Conservation (phyloP, 257 asterid species). For the Solanum gandarillasii region DNA sequence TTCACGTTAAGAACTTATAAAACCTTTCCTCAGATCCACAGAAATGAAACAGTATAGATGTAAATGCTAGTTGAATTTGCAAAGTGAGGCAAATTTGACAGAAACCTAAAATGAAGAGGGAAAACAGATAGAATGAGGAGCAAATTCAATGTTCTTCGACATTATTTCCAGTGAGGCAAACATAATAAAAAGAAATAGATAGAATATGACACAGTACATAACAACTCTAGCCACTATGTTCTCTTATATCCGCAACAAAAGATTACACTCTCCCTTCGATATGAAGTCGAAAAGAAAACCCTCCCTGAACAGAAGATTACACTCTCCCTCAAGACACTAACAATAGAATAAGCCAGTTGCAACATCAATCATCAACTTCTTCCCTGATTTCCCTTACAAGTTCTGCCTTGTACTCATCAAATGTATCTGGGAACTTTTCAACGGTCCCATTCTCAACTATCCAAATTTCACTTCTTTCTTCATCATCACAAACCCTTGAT, state of each 20-base stretch:
- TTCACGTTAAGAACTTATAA: not conserved
- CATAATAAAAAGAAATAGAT: not conserved
- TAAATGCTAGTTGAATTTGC: not conserved
- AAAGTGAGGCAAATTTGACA: not conserved
- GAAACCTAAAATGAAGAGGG: not conserved
- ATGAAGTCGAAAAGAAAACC: not conserved
- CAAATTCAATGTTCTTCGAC: not conserved
- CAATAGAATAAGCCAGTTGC: not conserved
- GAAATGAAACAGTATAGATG: not conserved
- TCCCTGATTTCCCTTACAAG: slow-evolving; percentile 29
- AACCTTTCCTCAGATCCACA: not conserved
- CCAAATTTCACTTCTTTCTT: slow-evolving; percentile 36
- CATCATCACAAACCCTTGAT: slow-evolving; percentile 33
- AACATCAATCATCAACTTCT: slow-evolving; percentile 31
- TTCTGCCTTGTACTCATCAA: slow-evolving; percentile 31
- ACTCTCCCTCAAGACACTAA: not conserved
- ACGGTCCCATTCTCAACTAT: slow-evolving; percentile 34
- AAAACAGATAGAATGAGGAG: not conserved
- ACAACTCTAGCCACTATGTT: not conserved
- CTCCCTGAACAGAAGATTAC: not conserved
- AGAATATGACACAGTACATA: not conserved
- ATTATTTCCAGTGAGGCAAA: not conserved
- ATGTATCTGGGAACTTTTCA: slow-evolving; percentile 18
- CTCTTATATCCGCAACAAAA: not conserved
- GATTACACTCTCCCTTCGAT: not conserved